Conservation (phyloP, 768 basidiomycete species). For the Collybia sordida region DNA sequence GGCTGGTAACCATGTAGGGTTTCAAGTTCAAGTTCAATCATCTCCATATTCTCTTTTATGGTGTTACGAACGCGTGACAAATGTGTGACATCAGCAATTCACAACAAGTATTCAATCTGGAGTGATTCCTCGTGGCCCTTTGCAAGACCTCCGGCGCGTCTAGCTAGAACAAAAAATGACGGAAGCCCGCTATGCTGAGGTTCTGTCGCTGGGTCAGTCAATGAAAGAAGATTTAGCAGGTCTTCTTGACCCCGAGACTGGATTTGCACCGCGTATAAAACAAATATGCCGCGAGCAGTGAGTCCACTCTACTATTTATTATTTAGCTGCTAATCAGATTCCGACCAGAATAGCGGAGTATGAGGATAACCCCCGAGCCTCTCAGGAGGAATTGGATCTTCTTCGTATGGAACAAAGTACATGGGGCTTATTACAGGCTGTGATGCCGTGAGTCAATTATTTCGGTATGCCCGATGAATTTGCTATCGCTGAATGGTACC, state of each 20-base stretch:
- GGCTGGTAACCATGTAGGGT: no score
- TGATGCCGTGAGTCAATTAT: constrained; percentile 61
- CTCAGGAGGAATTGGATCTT: constrained; percentile 56
- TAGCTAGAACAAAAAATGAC: constrained; percentile 30
- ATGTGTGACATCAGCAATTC: no score
- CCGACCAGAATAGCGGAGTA: constrained; percentile 49
- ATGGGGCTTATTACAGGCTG: constrained; percentile 76
- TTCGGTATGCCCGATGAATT: not conserved
- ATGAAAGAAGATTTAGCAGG: constrained; percentile 55
- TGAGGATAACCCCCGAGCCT: constrained; percentile 36
- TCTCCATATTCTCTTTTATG: no score
- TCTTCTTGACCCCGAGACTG: constrained; percentile 63
- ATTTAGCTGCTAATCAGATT: constrained; percentile 1
- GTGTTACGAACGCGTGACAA: no score
- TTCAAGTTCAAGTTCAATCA: no score
- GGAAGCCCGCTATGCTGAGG: constrained; percentile 64
- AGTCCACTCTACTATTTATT: constrained; percentile 18
- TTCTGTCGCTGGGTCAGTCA: constrained; percentile 58
- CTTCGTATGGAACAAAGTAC: constrained; percentile 77
- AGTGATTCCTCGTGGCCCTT: no score
- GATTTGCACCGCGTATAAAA: constrained; percentile 68
- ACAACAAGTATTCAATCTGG: no score
- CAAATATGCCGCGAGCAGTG: constrained; percentile 57
- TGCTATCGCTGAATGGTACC: not conserved
- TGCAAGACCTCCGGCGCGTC: no score